A percentile compares a stretch with the other conserved stretches of the same genome.
Conservation (phyloP, 768 basidiomycete genomes). For the Rhodosporidiobolus odoratus region DNA sequence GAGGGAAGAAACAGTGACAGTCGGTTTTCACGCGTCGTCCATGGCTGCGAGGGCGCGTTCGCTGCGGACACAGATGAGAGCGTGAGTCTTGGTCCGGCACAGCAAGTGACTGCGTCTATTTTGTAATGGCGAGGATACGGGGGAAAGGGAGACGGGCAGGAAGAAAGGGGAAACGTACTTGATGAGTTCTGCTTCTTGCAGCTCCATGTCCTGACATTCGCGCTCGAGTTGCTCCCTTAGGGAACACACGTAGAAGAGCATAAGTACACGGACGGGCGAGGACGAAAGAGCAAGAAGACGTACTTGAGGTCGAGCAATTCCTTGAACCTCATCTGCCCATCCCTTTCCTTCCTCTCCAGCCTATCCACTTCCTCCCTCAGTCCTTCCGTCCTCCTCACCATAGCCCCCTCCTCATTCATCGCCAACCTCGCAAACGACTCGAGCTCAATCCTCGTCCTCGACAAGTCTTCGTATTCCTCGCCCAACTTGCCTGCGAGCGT, state of each 20-base stretch:
- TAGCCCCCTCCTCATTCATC: conserved; percentile 62
- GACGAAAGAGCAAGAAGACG: background rate
- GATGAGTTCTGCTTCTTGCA: conserved; percentile 35
- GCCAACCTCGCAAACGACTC: conserved; percentile 73
- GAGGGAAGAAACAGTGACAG: too few relatives aligned
- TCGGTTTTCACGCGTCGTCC: conserved; percentile 60
- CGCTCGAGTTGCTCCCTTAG: conserved; percentile 44
- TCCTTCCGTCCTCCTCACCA: conserved; percentile 59
- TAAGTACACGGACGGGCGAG: background rate
- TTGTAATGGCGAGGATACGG: too few relatives aligned
- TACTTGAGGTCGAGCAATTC: conserved; percentile 60
- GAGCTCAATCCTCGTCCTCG: conserved; percentile 62
- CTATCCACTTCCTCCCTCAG: conserved; percentile 80
- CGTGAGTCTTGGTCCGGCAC: too few relatives aligned
- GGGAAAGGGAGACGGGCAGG: background rate
- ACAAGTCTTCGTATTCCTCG: conserved; percentile 66
- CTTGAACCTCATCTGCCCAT: conserved; percentile 76
- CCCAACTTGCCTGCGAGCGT: conserved; percentile 51
- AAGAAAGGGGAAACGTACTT: conserved; percentile 4
- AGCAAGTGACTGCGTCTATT: background rate
- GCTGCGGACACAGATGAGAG: background rate
- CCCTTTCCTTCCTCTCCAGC: conserved; percentile 68
- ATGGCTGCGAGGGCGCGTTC: conserved; percentile 58
- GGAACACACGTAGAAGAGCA: background rate
- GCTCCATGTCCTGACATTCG: conserved; percentile 41